A percentile compares a stretch with the other conserved stretches of the same genome.
Conservation (phyloP, 1,284 basidiomycete genomes). For the Rhodotorula sp. region DNA sequence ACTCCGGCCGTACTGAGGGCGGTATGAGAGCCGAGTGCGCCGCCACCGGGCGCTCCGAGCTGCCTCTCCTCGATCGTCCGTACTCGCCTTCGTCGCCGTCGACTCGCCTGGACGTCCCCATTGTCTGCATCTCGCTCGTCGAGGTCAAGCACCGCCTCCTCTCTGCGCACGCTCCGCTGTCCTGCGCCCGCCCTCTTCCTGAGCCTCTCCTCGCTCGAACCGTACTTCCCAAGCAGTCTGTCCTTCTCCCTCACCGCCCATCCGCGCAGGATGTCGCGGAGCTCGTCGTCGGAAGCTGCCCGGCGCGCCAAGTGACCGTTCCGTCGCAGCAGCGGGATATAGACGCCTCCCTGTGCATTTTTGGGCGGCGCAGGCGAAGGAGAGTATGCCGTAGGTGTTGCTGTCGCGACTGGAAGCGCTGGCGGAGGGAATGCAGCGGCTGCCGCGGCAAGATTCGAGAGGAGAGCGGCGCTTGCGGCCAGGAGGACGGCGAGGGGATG, state of each 20-base stretch:
- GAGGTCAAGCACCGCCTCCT: not conserved
- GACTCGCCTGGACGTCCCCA: not conserved
- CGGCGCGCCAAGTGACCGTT: constrained; percentile 15
- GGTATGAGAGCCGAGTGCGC: not conserved
- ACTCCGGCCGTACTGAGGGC: not conserved
- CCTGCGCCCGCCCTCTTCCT: not conserved
- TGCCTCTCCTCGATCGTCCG: not conserved
- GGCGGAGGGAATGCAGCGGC: not conserved
- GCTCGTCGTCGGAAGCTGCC: not conserved
- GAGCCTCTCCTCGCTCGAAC: not conserved
- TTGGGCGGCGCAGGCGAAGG: not conserved
- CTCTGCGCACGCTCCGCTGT: not conserved
- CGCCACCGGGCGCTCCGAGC: not conserved
- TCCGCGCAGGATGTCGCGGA: constrained; percentile 7
- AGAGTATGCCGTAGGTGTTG: not conserved
- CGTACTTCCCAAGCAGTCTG: constrained; percentile 36
- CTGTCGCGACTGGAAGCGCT: not conserved
- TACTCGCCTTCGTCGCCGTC: not conserved
- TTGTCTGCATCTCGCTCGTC: not conserved
- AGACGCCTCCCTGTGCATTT: not conserved
- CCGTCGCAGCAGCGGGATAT: constrained; percentile 18
- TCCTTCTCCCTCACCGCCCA: constrained; percentile 42
- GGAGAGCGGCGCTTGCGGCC: not conserved
- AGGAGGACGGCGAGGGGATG: not conserved
- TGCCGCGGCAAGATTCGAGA: not conserved